phyloP scores from a whole-genome alignment of 495 filamentous ascomycete species.

The Thermothielavioides terrestris region DNA sequence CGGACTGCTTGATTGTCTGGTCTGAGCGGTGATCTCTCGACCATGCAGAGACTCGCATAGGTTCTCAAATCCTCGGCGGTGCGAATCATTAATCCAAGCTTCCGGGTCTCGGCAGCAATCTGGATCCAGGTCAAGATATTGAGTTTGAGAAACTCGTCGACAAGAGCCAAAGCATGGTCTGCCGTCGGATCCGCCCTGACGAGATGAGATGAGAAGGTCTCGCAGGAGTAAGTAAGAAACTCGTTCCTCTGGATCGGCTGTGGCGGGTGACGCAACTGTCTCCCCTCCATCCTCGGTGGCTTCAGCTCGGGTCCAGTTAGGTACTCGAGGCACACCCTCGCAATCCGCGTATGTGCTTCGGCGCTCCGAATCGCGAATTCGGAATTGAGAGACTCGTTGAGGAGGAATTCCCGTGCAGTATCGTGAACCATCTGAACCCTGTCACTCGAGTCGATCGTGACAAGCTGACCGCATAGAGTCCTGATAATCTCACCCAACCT shows the following conservation, averaged over 20 bases:
- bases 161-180: not conserved
- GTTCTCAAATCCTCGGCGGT: conserved; percentile 2
- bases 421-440: conserved; percentile 13
- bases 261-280: not conserved
- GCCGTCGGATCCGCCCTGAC: not conserved
- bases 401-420: conserved; percentile 15
- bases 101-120: not conserved
- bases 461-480: conserved; percentile 12
- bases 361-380: conserved; percentile 7
- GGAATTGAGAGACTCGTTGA: conserved; percentile 3
- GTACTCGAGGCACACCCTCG: conserved; percentile 9
- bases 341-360: conserved; percentile 11
- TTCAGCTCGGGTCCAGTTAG: conserved; percentile 10
- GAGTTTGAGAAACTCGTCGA: conserved; percentile 5
- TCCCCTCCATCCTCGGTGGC: conserved; percentile 1
- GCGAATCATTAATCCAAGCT: conserved; percentile 4
- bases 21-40: not conserved
- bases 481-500: conserved; percentile 6
- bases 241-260: not conserved
- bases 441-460: conserved; percentile 6
- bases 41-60: not conserved
- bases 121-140: conserved; percentile 14
- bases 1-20: not conserved
- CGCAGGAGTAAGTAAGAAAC: conserved; percentile 4
- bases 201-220: conserved; percentile 10